These are phyloP conservation scores for Dendrocalamus latiflorus DNA, from an alignment of 202 grass and related monocot species.

Conservation along the genomic window DNA sequence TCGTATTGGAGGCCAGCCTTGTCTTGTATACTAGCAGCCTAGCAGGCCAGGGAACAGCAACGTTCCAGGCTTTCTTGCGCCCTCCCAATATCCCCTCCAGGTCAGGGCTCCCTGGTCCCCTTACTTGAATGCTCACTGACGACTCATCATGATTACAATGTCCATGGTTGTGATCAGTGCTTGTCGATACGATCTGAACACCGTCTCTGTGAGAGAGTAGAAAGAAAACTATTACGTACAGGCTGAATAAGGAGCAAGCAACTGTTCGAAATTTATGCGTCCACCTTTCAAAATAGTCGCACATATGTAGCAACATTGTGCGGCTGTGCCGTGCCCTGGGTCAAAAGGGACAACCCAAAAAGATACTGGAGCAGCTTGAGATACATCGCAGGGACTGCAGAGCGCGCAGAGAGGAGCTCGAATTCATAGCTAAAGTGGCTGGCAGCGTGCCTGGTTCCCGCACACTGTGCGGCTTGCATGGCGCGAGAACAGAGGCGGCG, in stretches of 20 bases:
- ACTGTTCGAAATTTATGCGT: not conserved
- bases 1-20: slow-evolving; percentile 31
- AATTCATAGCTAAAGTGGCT: not conserved
- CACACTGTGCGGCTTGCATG: not conserved
- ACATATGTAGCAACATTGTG: not conserved
- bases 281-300: not conserved
- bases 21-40: slow-evolving; percentile 39
- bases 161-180: slow-evolving; percentile 18
- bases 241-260: not conserved
- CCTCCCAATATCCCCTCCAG: not conserved
- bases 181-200: not conserved
- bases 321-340: not conserved
- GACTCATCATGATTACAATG: slow-evolving; percentile 21
- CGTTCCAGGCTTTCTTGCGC: not conserved
- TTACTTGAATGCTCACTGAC: slow-evolving; percentile 22
- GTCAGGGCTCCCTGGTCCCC: not conserved
- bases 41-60: slow-evolving; percentile 16
- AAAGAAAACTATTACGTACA: not conserved
- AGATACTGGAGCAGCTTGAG: not conserved
- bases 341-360: not conserved
- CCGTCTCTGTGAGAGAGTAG: not conserved
- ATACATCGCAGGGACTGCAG: not conserved
- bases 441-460: not conserved
- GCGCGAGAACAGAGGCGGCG: not conserved
- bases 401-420: not conserved